phyloP scores from a whole-genome alignment of 2,329 filamentous ascomycete species.

The Trichoderma hamatum region DNA sequence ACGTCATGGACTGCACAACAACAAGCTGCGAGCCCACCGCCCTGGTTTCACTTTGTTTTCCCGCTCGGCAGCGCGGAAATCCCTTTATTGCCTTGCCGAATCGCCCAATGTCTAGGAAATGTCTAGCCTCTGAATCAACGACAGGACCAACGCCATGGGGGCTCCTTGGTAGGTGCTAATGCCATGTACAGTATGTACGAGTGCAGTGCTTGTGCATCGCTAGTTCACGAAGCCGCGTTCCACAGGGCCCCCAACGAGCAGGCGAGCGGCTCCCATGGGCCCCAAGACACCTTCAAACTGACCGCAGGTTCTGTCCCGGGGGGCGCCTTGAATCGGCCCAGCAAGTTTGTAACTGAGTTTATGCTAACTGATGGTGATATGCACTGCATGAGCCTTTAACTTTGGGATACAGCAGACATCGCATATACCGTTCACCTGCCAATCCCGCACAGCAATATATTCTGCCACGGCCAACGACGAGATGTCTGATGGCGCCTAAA shows the following conservation, averaged over 20 bases:
- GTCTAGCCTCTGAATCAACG: slow-evolving; percentile 2
- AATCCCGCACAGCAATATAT: not conserved
- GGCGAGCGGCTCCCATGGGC: not conserved
- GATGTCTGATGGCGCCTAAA: slow-evolving; percentile 17
- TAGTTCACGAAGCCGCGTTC: slow-evolving; percentile 4
- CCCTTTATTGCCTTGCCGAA: not conserved
- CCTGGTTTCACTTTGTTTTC: not conserved
- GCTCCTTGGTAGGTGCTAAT: not conserved
- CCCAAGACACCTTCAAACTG: slow-evolving; percentile 1
- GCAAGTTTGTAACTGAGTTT: not conserved
- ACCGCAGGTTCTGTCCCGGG: slow-evolving; percentile 10
- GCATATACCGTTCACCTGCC: not conserved
- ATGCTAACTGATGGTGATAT: not conserved
- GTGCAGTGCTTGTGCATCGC: not conserved
- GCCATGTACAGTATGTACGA: not conserved
- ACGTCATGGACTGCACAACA: slow-evolving; percentile 25
- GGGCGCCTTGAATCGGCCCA: slow-evolving; percentile 11
- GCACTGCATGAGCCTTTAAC: not conserved
- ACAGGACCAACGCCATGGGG: not conserved
- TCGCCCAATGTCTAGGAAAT: not conserved
- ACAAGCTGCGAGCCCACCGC: not conserved
- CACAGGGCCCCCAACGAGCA: slow-evolving; percentile 8
- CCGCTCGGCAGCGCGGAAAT: not conserved
- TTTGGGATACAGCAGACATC: not conserved
- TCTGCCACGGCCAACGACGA: not conserved